These are phyloP conservation scores for Globisporangium uncinulatum DNA, from an alignment of 352 stramenopile genomes.

Conservation along the genomic window DNA sequence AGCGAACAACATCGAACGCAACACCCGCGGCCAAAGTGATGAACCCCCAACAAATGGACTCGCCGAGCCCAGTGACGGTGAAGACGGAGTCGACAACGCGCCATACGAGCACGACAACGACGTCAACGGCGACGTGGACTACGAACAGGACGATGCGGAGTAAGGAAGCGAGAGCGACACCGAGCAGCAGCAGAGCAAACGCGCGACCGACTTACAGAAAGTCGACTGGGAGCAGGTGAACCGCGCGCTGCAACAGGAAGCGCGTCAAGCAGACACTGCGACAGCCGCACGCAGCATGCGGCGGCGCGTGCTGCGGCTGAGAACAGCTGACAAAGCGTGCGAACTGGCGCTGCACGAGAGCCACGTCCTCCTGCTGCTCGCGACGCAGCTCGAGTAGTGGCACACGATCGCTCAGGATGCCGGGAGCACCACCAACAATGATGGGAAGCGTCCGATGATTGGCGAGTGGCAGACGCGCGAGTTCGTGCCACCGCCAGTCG, in stretches of 20 bases:
- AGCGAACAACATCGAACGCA: too few species aligned
- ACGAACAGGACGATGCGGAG: not conserved
- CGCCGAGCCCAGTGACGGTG: not conserved
- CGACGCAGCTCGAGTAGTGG: constrained; percentile 40
- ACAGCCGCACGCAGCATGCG: constrained; percentile 9
- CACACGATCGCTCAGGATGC: constrained; percentile 47
- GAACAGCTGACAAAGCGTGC: constrained; percentile 54
- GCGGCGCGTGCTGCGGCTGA: constrained; percentile 32
- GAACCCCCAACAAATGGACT: not conserved
- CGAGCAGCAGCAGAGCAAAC: constrained; percentile 6
- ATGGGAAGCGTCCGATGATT: constrained; percentile 31
- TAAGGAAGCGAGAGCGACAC: not conserved
- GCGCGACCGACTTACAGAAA: constrained; percentile 22
- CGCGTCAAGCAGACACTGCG: constrained; percentile 7
- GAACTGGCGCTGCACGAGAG: constrained; percentile 60
- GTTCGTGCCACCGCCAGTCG: constrained; percentile 39
- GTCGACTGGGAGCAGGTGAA: constrained; percentile 76
- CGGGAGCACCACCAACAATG: constrained; percentile 47
- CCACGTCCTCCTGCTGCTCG: constrained; percentile 62
- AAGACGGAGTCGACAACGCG: constrained; percentile 7
- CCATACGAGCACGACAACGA: constrained; percentile 2
- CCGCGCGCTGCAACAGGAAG: constrained; percentile 31
- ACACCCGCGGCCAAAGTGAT: not conserved
- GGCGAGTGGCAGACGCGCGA: constrained; percentile 73
- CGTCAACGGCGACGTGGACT: constrained; percentile 10